Base-by-base conservation (phyloP, 176 grass and related monocot genomes). In the Luzula sylvatica region DNA sequence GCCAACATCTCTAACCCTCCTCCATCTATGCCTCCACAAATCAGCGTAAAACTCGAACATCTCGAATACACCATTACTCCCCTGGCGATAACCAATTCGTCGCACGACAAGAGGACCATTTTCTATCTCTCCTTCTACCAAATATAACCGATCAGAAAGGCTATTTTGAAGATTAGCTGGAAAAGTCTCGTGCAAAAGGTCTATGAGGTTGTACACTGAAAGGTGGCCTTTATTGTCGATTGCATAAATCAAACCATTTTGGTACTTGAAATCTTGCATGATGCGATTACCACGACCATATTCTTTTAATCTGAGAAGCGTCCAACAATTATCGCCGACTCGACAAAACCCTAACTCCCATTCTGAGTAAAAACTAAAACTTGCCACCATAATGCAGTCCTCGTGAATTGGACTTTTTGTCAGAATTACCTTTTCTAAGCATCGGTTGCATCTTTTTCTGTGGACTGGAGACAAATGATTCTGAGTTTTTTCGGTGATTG, bases 251-350 rank as follows among this genome's bases (percentile, higher is more conserved):
- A 11, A 62, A 8, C 45, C 45, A 17, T 62, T 62, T 16, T 14
- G 0, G 14, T 8, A 46, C 2, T 23, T 45, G 41, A 62, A 29
- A 45, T 47, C 42, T 42, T 26, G 27, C n/a, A 62, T 8, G 15
- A 7, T 15, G 9, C 30, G 30, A 35, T 35, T 35, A 35, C 7
- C 7, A 35, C 9, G 30, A 9, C 30, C 30, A 4, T 35, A 4
- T 8, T 28, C 40, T 22, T 1, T 5, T 20, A n/a, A 44, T 38
- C 26, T 46, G 38, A 47, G 0, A 25, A 39, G 9, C 3, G 58
- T 62, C 41, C 42, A 62, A 8, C 26, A 42, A 8, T 22, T 62
- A 47, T 62, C 58, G 17, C 41, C 40, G 3, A 28, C 27, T 29
- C 42, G 42, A 16, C 58, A 62, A 16, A 62, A 20, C 8, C 11